Evolutionary conservation across 2,329 filamentous ascomycete species (phyloP).

Genomic region (Chrysosporium keratinophilum): DNA sequence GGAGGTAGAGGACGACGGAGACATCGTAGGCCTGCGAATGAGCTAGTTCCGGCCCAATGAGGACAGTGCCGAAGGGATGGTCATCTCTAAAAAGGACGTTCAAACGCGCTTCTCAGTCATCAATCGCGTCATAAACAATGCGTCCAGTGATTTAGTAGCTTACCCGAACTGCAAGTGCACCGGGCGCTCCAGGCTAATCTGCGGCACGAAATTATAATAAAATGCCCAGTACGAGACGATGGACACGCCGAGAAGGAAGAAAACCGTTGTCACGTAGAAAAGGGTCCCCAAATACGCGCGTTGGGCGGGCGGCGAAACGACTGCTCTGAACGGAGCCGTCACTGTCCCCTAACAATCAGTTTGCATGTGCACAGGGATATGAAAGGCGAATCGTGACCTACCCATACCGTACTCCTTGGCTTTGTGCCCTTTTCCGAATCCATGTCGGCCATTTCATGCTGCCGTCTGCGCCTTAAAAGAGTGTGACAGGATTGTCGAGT

Average conservation of each 20-base stretch:
- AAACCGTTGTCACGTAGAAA: conserved; percentile 44
- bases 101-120: neutral
- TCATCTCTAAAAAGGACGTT: conserved; percentile 27
- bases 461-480: neutral
- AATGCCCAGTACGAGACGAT: conserved; percentile 54
- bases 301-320: conserved; percentile 52
- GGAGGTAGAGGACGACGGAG: conserved; percentile 61
- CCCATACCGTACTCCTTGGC: conserved; percentile 6
- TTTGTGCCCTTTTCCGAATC: conserved; percentile 1
- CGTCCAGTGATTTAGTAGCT: conserved; percentile 10
- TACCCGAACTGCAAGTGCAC: conserved; percentile 59
- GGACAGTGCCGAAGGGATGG: conserved; percentile 44
- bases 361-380: conserved; percentile 25
- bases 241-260: conserved; percentile 49
- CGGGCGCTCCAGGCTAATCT: conserved; percentile 50
- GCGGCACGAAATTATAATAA: conserved; percentile 59
- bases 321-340: conserved; percentile 44
- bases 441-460: conserved; percentile 3
- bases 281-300: conserved; percentile 53
- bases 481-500: neutral
- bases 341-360: conserved; percentile 40
- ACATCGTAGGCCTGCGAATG: conserved; percentile 77
- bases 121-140: too few relatives aligned
- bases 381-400: conserved; percentile 6
- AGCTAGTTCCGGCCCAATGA: conserved; percentile 47